Evolutionary conservation across 2,329 filamentous ascomycete genomes (phyloP).

Genomic region (Colletotrichum cuscutae): DNA sequence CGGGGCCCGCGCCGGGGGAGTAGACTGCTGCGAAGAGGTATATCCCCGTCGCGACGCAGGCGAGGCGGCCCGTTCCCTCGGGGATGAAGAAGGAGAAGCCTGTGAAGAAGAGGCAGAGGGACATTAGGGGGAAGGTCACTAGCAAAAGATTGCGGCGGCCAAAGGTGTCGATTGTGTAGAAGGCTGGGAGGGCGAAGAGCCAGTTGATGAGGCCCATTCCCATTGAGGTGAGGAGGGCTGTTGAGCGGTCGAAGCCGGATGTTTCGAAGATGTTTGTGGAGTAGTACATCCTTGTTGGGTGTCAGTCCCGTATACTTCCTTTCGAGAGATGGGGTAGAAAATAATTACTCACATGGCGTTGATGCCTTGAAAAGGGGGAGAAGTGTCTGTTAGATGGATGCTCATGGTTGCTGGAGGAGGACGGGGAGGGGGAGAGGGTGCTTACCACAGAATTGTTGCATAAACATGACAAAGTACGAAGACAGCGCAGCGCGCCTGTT

Average conservation of each 20-base stretch:
- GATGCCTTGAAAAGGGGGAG: constrained; percentile 40
- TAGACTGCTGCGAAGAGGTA: constrained; percentile 54
- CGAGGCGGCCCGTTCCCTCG: constrained; percentile 39
- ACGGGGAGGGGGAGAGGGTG: no score
- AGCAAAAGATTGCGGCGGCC: constrained; percentile 65
- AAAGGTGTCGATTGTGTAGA: constrained; percentile 69
- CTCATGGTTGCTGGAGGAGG: not conserved
- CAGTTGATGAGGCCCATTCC: constrained; percentile 69
- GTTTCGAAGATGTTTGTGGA: constrained; percentile 55
- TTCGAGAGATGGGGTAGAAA: no score
- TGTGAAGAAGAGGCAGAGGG: constrained; percentile 63
- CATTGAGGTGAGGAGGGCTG: constrained; percentile 64
- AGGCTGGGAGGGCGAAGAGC: constrained; percentile 66
- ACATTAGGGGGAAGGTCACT: constrained; percentile 68
- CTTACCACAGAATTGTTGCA: constrained; percentile 48
- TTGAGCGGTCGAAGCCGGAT: constrained; percentile 51
- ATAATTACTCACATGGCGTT: constrained; percentile 53
- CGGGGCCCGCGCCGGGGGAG: constrained; percentile 64
- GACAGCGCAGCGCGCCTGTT: constrained; percentile 49
- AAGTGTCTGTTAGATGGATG: not conserved
- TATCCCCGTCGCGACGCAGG: constrained; percentile 48
- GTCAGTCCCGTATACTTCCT: not conserved
- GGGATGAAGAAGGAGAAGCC: constrained; percentile 60
- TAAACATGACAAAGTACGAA: constrained; percentile 50
- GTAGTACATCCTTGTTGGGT: constrained; percentile 60